These are phyloP conservation scores for Rossbeevera mucosa DNA, from an alignment of 768 basidiomycete genomes.

Conservation along the genomic window DNA sequence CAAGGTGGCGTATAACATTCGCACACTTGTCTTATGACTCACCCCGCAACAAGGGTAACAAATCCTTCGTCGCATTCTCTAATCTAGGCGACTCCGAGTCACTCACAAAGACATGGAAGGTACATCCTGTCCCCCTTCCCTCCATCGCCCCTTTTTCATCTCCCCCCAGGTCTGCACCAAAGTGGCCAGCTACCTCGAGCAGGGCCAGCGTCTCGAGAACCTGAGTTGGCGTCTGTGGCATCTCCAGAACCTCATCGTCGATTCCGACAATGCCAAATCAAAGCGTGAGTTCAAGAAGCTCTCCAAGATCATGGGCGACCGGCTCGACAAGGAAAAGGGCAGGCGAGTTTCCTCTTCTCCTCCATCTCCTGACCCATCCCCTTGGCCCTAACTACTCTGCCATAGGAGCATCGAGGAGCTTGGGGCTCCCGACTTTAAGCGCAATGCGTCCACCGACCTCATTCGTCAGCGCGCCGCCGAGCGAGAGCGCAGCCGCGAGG, in stretches of 20 bases:
- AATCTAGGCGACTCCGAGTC: conserved; percentile 82
- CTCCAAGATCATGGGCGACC: conserved; percentile 85
- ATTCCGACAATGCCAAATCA: conserved; percentile 80
- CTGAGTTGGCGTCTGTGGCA: conserved; percentile 91
- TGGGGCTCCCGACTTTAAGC: conserved; percentile 77
- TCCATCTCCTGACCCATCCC: neutral
- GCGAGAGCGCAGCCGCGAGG: conserved; percentile 76
- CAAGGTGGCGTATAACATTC: conserved; percentile 46
- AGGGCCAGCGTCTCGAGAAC: conserved; percentile 88
- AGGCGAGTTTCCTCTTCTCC: conserved; percentile 46
- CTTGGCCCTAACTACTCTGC: conserved; percentile 13
- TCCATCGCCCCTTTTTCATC: conserved; percentile 7
- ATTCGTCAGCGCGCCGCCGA: conserved; percentile 77
- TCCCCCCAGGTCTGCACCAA: conserved; percentile 72
- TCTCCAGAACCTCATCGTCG: conserved; percentile 87
- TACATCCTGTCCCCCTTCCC: conserved; percentile 26
- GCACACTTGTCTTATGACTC: conserved; percentile 6
- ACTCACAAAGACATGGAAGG: conserved; percentile 90
- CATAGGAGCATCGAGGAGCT: conserved; percentile 79
- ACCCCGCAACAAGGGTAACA: conserved; percentile 66
- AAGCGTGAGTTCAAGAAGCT: conserved; percentile 90
- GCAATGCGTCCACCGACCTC: conserved; percentile 74
- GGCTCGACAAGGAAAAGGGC: conserved; percentile 90
- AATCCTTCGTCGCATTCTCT: conserved; percentile 90
- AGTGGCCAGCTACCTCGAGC: conserved; percentile 86